Conservation (phyloP, 176 grass and related monocot species). For the Lolium perenne region DNA sequence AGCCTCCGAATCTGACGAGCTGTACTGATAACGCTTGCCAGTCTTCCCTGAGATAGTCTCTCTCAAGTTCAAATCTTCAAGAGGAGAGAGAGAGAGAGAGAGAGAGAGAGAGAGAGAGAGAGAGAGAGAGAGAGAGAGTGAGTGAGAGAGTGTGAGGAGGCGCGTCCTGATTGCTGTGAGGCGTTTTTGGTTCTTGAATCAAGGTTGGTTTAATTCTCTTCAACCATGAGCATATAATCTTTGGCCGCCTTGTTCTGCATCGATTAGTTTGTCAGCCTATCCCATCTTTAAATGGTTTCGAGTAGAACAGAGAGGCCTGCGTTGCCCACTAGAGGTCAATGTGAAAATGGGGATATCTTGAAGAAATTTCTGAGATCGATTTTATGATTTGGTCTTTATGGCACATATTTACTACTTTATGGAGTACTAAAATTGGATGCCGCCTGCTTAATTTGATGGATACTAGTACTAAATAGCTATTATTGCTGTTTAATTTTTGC, state of each 20-base stretch:
- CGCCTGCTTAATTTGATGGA: background rate
- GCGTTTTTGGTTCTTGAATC: slow-evolving; percentile 17
- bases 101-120: background rate
- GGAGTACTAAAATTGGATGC: background rate
- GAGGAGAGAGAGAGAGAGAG: slow-evolving; percentile 4
- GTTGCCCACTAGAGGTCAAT: background rate
- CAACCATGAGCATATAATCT: background rate
- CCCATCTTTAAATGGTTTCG: background rate
- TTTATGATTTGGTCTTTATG: background rate
- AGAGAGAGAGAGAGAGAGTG: slow-evolving; percentile 18
- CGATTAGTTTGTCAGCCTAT: background rate
- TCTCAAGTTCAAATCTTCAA: slow-evolving; percentile 27
- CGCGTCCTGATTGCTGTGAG: background rate
- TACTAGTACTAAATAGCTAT: background rate
- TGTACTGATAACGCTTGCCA: background rate
- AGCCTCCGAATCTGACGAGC: slow-evolving; percentile 32
- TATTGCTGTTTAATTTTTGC: background rate
- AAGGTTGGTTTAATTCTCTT: slow-evolving; percentile 42
- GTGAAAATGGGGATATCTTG: background rate
- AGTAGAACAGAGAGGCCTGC: background rate
- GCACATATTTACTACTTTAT: background rate
- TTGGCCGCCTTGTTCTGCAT: background rate
- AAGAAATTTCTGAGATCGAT: background rate
- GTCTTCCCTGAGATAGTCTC: background rate
- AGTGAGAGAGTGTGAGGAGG: no score